phyloP scores from a whole-genome alignment of 495 filamentous ascomycete species.

The Talaromyces trachyspermus region DNA sequence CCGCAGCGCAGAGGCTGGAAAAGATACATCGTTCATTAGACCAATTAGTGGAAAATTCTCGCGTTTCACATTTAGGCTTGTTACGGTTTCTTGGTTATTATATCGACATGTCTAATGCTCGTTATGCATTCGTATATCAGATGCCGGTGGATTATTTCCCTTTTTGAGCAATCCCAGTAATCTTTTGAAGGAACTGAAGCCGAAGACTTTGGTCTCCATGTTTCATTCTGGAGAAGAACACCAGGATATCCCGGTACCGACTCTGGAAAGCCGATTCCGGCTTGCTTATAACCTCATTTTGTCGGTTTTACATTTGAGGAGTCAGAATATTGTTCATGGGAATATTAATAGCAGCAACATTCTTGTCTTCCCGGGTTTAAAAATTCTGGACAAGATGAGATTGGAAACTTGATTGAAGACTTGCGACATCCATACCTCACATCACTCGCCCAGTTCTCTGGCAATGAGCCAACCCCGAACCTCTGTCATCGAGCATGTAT shows the following conservation, averaged over 20 bases:
- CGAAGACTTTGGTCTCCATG: constrained; percentile 41
- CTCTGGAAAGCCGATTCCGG: constrained; percentile 73
- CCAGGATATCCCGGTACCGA: constrained; percentile 38
- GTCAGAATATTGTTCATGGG: constrained; percentile 67
- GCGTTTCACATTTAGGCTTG: constrained; percentile 52
- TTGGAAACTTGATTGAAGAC: constrained; percentile 38
- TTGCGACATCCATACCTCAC: constrained; percentile 70
- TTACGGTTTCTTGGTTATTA: constrained; percentile 79
- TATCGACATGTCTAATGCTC: constrained; percentile 66
- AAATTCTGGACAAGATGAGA: constrained; percentile 32
- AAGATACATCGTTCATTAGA: constrained; percentile 36
- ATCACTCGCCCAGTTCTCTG: constrained; percentile 74
- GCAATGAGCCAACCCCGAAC: constrained; percentile 49
- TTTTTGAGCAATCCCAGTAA: constrained; percentile 39
- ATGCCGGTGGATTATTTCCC: constrained; percentile 57
- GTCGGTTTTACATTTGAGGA: constrained; percentile 68
- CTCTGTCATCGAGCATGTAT: constrained; percentile 57
- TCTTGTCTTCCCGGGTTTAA: constrained; percentile 59
- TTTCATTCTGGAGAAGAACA: constrained; percentile 40
- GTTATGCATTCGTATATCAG: constrained; percentile 77
- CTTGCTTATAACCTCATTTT: constrained; percentile 73
- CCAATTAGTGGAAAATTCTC: constrained; percentile 41
- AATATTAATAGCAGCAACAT: constrained; percentile 76
- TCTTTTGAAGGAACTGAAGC: constrained; percentile 31
- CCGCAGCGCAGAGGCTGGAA: constrained; percentile 26